Base-by-base conservation (phyloP, 2,329 filamentous ascomycete species). In the Helotiales sp. region DNA sequence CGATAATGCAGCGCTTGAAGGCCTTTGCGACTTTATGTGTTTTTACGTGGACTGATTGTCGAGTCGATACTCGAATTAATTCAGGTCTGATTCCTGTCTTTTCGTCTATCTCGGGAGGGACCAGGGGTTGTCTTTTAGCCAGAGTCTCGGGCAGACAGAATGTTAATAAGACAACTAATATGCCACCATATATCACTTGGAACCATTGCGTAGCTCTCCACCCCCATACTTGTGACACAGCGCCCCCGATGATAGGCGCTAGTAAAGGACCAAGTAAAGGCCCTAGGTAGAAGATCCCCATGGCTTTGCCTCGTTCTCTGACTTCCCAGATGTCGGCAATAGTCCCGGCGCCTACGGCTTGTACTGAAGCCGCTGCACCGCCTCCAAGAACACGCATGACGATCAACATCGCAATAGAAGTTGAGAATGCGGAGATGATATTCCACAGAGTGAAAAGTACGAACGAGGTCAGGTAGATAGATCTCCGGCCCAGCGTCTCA, bases 141-240 rank as follows among this genome's bases (percentile, higher is more conserved):
- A 91, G 81, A 1, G 90, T 92, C 77, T 92, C 89, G 1, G 89
- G 89, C 7, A 91, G 81, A 69, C 82, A 83, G 73, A 91, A 86
- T 7, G 89, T 72, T 47, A 92, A 79, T 70, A 87, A 78, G 10
- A 87, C 34, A 20, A 86, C 79, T 45, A 89, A 79, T 45, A 87
- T 67, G 6, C 83, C 86, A 40, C 91, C 92, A 74, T 91, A 95
- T 22, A 89, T 88, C 24, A 87, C 84, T 45, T 93, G 83, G 71
- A 93, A 93, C 89, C 91, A 96, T 81, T 93, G 87, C 1, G 91
- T 92, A 45, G 88, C 88, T 72, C 90, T 83, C 93, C 93, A 96
- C 1, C 89, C 87, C 75, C 91, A 89, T 6, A 78, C 82, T 71
- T 92, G 80, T 0, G 90, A 84, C n/a, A 96, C 79, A 0, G 85